Conservation (phyloP, 176 grass and related monocot species). For the Oryza meridionalis region DNA sequence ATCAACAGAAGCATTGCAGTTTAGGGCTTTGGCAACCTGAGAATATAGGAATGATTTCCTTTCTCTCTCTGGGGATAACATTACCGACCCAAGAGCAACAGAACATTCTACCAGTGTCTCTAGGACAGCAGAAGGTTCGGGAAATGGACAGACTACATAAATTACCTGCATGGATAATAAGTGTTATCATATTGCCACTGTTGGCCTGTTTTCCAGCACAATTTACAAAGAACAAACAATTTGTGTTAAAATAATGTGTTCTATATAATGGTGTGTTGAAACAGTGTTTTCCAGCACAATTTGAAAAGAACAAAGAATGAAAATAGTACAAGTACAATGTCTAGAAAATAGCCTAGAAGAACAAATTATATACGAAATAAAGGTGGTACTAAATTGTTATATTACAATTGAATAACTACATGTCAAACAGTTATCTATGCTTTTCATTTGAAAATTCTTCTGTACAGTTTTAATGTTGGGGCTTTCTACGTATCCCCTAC, state of each 20-base stretch:
- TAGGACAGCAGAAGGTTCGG: slow-evolving; percentile 78
- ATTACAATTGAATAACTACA: slow-evolving; percentile 24
- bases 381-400: background rate
- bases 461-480: slow-evolving; percentile 1
- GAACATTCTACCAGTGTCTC: slow-evolving; percentile 88
- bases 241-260: background rate
- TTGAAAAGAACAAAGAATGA: background rate
- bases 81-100: slow-evolving; percentile 79
- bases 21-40: slow-evolving; percentile 71
- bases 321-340: slow-evolving; percentile 11
- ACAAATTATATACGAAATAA: slow-evolving; percentile 7
- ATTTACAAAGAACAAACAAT: background rate
- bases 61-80: slow-evolving; percentile 71
- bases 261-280: background rate
- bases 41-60: slow-evolving; percentile 69
- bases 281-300: background rate
- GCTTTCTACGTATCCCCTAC: background rate
- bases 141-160: slow-evolving; percentile 96
- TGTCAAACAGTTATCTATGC: background rate
- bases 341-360: background rate
- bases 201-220: slow-evolving; percentile 22
- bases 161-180: slow-evolving; percentile 65
- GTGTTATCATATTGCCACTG: slow-evolving; percentile 17
- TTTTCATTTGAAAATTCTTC: background rate
- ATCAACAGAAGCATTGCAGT: slow-evolving; percentile 59